Evolutionary conservation across 2,329 filamentous ascomycete species (phyloP).

Genomic region (Rutstroemia sp.): DNA sequence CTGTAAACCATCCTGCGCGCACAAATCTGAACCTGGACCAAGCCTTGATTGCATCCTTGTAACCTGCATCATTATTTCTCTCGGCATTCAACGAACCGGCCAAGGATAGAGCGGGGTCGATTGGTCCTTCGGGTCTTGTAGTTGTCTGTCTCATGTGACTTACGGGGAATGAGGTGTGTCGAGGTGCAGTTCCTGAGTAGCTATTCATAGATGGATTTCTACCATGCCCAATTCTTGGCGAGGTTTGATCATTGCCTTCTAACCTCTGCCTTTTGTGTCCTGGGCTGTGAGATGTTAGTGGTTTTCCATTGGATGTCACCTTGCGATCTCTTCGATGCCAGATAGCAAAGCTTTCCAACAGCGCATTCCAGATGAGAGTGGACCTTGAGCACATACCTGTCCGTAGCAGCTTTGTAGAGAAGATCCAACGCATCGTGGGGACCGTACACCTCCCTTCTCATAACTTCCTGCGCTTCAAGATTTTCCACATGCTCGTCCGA

Average conservation of each 20-base stretch:
- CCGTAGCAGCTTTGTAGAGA: conserved; percentile 76
- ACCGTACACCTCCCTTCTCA: conserved; percentile 71
- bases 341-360: not conserved
- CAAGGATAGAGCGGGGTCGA: conserved; percentile 25
- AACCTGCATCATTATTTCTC: conserved; percentile 42
- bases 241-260: conserved; percentile 21
- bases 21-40: conserved; percentile 93
- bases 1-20: conserved; percentile 93
- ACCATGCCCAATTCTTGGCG: conserved; percentile 19
- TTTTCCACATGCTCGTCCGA: conserved; percentile 55
- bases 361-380: not conserved
- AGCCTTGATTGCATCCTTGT: conserved; percentile 67
- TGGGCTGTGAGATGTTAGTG: conserved; percentile 34
- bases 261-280: conserved; percentile 27
- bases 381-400: conserved; percentile 34
- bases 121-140: conserved; percentile 14
- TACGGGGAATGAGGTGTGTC: conserved; percentile 19
- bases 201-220: conserved; percentile 12
- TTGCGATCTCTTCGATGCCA: not conserved
- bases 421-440: conserved; percentile 89
- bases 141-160: conserved; percentile 14
- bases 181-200: conserved; percentile 11
- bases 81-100: conserved; percentile 11
- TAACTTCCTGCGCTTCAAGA: conserved; percentile 55
- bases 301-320: no score